Percentiles rank a stretch among this genome's conserved stretches.
These are phyloP conservation scores for Corinectria fuckeliana DNA, from an alignment of 2,329 filamentous ascomycete species.

Conservation along the genomic window DNA sequence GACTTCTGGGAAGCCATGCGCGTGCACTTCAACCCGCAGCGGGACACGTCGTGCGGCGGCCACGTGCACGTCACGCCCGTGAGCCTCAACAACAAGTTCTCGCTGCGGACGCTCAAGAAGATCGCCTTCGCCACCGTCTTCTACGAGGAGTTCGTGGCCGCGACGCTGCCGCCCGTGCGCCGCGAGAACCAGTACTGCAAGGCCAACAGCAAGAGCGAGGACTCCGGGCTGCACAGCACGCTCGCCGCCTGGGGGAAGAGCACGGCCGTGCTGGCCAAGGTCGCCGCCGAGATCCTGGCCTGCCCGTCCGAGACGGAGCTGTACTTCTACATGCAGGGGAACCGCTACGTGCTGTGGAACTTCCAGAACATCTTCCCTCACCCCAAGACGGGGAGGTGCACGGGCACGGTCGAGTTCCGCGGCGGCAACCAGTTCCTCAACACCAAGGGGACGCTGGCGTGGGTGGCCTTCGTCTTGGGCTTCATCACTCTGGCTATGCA, in stretches of 20 bases:
- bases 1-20: conserved; percentile 52
- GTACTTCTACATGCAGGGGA: conserved; percentile 48
- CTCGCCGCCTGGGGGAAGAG: conserved; percentile 39
- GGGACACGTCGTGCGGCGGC: conserved; percentile 45
- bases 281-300: conserved; percentile 41
- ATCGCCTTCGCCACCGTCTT: conserved; percentile 46
- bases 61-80: conserved; percentile 50
- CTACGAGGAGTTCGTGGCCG: conserved; percentile 45
- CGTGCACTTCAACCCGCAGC: conserved; percentile 48
- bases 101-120: conserved; percentile 43
- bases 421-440: conserved; percentile 49
- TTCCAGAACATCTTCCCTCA: conserved; percentile 49
- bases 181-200: conserved; percentile 47
- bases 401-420: conserved; percentile 48
- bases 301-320: conserved; percentile 40
- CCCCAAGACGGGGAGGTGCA: conserved; percentile 46
- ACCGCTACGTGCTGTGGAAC: conserved; percentile 50
- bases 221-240: conserved; percentile 39
- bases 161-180: conserved; percentile 42
- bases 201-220: conserved; percentile 42
- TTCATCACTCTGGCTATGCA: conserved; percentile 47
- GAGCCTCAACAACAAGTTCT: conserved; percentile 44
- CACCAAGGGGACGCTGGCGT: conserved; percentile 46
- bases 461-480: conserved; percentile 48
- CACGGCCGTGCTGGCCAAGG: conserved; percentile 32